Base-by-base conservation (phyloP, 495 filamentous ascomycete genomes). In the Tuber melanosporum region DNA sequence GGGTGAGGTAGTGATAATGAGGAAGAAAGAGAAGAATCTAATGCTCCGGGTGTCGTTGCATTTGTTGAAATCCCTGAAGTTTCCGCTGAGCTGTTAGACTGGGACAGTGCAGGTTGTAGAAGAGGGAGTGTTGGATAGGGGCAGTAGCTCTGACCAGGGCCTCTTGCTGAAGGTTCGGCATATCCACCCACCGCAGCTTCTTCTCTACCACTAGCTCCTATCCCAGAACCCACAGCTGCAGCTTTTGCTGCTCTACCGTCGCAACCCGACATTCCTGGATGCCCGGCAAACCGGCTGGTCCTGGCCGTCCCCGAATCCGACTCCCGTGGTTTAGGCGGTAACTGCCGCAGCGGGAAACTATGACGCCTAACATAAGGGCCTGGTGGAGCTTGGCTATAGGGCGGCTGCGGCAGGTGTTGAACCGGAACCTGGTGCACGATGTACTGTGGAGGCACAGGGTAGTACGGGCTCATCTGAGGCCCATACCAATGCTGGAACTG, bases 71-170 rank as follows among this genome's bases (percentile, higher is more conserved):
- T 66, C 43, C 77, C 78, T 69, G 78, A 80, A 46, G 36, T 41
- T 76, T 36, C 49, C 71, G 62, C 78, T 73, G 77, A 76, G 71
- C 77, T 80, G 69, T 80, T 80, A 72, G 78, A 80, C 71, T 45
- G 71, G 57, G 77, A 73, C 42, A 76, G 73, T 62, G 73, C 77
- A 80, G 73, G 71, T 43, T 80, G 52, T 74, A 74, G 73, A 46
- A 57, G 62, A 71, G 73, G 73, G 44, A 73, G 71, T 41, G 73
- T 39, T 45, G 71, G 43, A 73, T 26, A 71, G 52, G 75, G 71
- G 71, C 71, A 70, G 66, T 72, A 32, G 45, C 70, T 75, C 71
- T 78, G 71, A 78, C 80, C 71, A 73, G 73, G 73, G n/a, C 73
- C 74, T 74, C 71, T 71, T n/a, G 73, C 32, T 41, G 73, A 46